Conservation (phyloP, 1,284 basidiomycete species). For the Malassezia obtusa region DNA sequence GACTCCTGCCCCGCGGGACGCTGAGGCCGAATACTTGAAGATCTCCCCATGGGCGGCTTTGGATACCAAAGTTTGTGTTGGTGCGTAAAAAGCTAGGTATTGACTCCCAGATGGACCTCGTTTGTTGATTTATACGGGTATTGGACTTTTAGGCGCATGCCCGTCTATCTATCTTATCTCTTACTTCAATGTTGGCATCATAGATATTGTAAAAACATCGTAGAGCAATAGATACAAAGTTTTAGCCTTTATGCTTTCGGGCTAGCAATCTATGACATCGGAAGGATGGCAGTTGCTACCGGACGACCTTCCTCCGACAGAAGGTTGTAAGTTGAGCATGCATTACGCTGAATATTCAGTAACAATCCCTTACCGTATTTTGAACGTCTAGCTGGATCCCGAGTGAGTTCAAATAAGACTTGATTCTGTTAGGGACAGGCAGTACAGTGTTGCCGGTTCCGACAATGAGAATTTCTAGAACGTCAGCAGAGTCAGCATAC, state of each 20-base stretch:
- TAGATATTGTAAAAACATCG: slow-evolving; percentile 3
- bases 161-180: slow-evolving; percentile 1
- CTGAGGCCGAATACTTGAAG: too few relatives aligned
- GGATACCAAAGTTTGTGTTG: background rate
- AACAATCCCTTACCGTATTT: slow-evolving; percentile 76
- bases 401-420: slow-evolving; percentile 61
- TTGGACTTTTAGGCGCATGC: slow-evolving; percentile 6
- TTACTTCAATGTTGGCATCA: slow-evolving; percentile 5
- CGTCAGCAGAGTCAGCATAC: slow-evolving; percentile 49
- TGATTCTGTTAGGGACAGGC: slow-evolving; percentile 61
- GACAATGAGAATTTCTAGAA: slow-evolving; percentile 70
- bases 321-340: slow-evolving; percentile 84
- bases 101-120: background rate
- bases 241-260: too few relatives aligned
- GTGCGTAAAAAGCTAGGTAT: background rate
- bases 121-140: slow-evolving; percentile 7
- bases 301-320: slow-evolving; percentile 79
- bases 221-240: too few relatives aligned
- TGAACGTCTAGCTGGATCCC: slow-evolving; percentile 83
- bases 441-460: slow-evolving; percentile 68
- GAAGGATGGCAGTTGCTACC: slow-evolving; percentile 78
- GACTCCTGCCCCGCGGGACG: too few relatives aligned
- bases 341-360: slow-evolving; percentile 59
- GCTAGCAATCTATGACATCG: slow-evolving; percentile 37
- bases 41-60: background rate